Base-by-base conservation (phyloP, 768 basidiomycete genomes). In the Mycena polygramma region DNA sequence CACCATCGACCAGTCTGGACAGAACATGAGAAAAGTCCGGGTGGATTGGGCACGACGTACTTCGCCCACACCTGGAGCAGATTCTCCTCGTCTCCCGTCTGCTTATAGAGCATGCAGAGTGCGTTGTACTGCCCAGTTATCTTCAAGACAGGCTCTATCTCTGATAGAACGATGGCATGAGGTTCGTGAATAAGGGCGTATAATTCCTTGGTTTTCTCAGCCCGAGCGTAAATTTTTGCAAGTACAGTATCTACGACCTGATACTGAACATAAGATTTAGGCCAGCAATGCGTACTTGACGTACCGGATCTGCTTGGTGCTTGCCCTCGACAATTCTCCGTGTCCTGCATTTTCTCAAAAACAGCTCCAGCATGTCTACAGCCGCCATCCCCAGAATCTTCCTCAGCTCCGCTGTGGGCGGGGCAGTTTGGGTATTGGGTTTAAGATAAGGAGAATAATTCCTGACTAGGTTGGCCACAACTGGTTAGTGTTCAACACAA, bases 371-470 rank as follows among this genome's bases (percentile, higher is more conserved):
- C 94, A 96, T 97, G 48, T 93, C 90, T 52, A 83, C 82, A 7
- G 96, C 94, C 19, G 91, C 88, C 62, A 83, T 83, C 36, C 84
- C 81, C 54, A 97, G 81, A 49, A 91, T 87, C 66, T 85, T 87
- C 57, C 88, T 83, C 66, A 96, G 84, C 75, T 92, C 92, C 22
- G 87, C 86, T 3, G 94, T 90, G 4, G 92, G 87, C 17, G 92
- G 90, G 8, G 94, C 91, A 24, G 86, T 83, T 35, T 86, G 87
- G 4, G 92, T 90, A 75, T 89, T 85, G 22, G 90, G 93, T 30
- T 89, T 80, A 74, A 97, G 87, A 81, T 96, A 92, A 19, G 96
- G 95, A 52, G 93, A 94, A 79, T 97, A 96, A 77, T 96, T 96
- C 85, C 89, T 88, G 86, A 95, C 94, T 93, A 97, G 84, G 87